A percentile compares a stretch with the other conserved stretches of the same genome.
Conservation (phyloP, 164 flowering plant species). For the Kalanchoe fedtschenkoi region DNA sequence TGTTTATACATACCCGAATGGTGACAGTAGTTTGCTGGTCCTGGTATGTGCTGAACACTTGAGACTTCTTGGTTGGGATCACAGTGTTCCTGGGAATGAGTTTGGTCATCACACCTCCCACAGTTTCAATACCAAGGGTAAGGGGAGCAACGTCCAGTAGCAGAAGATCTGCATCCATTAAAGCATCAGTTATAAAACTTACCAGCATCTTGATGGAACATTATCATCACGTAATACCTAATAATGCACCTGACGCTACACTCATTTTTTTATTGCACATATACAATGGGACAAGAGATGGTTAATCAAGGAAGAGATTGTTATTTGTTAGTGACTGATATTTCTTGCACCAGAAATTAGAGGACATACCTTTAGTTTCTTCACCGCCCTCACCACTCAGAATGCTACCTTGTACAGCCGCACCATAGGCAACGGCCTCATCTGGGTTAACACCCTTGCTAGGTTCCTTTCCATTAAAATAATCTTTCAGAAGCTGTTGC, state of each 20-base stretch:
- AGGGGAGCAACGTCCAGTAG: conserved; percentile 11
- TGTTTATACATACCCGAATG: conserved; percentile 1
- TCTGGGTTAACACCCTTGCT: conserved; percentile 23
- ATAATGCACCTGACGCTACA: neutral
- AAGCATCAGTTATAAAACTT: neutral
- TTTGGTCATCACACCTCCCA: conserved; percentile 13
- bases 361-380: conserved; percentile 9
- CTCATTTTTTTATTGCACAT: too few species aligned
- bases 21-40: conserved; percentile 12
- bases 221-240: too few species aligned
- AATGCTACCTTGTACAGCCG: conserved; percentile 72
- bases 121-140: conserved; percentile 13
- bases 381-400: conserved; percentile 52
- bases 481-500: conserved; percentile 15
- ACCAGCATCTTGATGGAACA: neutral
- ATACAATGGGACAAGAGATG: too few species aligned
- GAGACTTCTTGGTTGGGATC: conserved; percentile 11
- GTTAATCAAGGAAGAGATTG: too few species aligned
- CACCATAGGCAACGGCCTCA: conserved; percentile 81
- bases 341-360: too few species aligned
- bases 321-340: too few species aligned
- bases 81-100: conserved; percentile 12
- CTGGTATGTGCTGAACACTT: conserved; percentile 14
- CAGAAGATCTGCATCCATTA: conserved; percentile 9
- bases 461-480: conserved; percentile 13